Evolutionary conservation across 495 filamentous ascomycete species (phyloP).

Genomic region (Hapsidospora chrysogenum): DNA sequence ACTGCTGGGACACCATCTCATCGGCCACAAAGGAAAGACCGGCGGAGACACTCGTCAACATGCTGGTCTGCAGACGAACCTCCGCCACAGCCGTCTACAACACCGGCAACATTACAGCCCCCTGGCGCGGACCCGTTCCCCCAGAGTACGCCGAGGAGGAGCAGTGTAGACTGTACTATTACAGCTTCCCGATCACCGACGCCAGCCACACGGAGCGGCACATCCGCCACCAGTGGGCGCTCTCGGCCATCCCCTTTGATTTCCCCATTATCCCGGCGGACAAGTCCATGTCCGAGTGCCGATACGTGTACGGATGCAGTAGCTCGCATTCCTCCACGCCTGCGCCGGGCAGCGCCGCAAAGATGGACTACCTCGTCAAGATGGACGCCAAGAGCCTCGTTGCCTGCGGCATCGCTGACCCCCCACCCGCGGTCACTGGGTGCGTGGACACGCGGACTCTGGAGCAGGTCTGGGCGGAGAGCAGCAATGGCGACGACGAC

Average conservation of each 20-base stretch:
- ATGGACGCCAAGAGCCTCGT: conserved; percentile 34
- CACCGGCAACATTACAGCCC: conserved; percentile 36
- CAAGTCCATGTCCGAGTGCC: conserved; percentile 32
- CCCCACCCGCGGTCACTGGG: conserved; percentile 31
- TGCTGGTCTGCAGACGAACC: conserved; percentile 45
- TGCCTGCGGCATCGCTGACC: conserved; percentile 15
- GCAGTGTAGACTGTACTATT: conserved; percentile 51
- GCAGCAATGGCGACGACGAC: conserved; percentile 3
- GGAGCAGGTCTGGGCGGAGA: conserved; percentile 18
- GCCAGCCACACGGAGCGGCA: not conserved
- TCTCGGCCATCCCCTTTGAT: conserved; percentile 44
- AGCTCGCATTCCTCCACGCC: conserved; percentile 28
- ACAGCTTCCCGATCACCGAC: conserved; percentile 28
- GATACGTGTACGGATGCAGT: conserved; percentile 40
- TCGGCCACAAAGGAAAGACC: not conserved
- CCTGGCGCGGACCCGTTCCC: conserved; percentile 14
- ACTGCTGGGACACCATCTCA: conserved; percentile 35
- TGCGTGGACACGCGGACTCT: conserved; percentile 37
- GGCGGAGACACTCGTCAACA: conserved; percentile 27
- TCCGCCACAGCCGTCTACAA: conserved; percentile 40
- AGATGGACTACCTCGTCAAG: conserved; percentile 46
- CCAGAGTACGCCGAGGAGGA: conserved; percentile 31
- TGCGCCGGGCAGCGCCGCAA: conserved; percentile 35
- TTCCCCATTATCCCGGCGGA: conserved; percentile 37
- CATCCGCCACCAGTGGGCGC: conserved; percentile 43